Conservation (phyloP, 768 basidiomycete species). For the Hirschioporus abietinus region DNA sequence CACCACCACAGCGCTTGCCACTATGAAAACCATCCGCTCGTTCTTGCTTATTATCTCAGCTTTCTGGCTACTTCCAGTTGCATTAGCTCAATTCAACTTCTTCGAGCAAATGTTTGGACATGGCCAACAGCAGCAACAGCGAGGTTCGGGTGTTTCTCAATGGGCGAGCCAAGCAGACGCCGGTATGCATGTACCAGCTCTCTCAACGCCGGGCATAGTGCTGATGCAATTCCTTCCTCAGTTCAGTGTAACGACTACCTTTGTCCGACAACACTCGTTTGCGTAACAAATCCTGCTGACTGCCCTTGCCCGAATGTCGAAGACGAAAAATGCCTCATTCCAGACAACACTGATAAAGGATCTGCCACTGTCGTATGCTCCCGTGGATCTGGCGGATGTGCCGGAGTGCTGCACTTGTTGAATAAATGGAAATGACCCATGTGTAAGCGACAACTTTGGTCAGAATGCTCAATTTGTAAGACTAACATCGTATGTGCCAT, state of each 20-base stretch:
- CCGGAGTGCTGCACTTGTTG: slow-evolving; percentile 53
- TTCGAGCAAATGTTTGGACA: slow-evolving; percentile 72
- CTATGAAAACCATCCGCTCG: not conserved
- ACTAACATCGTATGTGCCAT: not conserved
- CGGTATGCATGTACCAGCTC: slow-evolving; percentile 37
- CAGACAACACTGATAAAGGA: slow-evolving; percentile 48
- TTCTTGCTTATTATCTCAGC: not conserved
- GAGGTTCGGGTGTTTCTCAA: slow-evolving; percentile 49
- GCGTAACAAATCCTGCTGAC: slow-evolving; percentile 53
- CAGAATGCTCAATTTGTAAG: not conserved
- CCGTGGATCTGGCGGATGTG: slow-evolving; percentile 59
- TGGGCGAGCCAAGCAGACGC: slow-evolving; percentile 63
- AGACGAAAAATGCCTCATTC: slow-evolving; percentile 72
- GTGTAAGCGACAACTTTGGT: not conserved
- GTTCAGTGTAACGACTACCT: slow-evolving; percentile 71
- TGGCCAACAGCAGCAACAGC: slow-evolving; percentile 48
- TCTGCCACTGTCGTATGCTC: slow-evolving; percentile 66
- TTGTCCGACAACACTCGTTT: slow-evolving; percentile 70
- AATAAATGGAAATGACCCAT: slow-evolving; percentile 23
- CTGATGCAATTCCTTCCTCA: slow-evolving; percentile 21
- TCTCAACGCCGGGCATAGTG: slow-evolving; percentile 1
- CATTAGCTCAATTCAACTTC: slow-evolving; percentile 68
- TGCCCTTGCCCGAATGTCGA: slow-evolving; percentile 77
- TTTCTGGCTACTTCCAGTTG: slow-evolving; percentile 17
- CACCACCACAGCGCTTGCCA: not conserved